Evolutionary conservation across 495 filamentous ascomycete species (phyloP).

Genomic region (Monascus purpureus): DNA sequence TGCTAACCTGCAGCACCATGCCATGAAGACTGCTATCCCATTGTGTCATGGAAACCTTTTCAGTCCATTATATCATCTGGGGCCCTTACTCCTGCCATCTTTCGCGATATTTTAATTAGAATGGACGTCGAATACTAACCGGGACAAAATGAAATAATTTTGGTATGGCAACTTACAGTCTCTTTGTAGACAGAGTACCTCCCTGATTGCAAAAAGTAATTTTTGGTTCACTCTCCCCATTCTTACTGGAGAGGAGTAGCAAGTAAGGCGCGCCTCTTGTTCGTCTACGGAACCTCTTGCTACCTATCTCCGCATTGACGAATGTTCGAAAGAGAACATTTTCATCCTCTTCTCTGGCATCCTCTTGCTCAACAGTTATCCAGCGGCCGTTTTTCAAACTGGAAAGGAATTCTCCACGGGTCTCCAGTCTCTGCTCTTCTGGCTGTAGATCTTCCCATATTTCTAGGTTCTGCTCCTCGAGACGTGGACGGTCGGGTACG

Average conservation of each 20-base stretch:
- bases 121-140: too few relatives aligned
- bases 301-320: conserved; percentile 28
- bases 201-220: conserved; percentile 30
- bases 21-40: too few relatives aligned
- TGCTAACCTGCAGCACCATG: too few relatives aligned
- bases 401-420: conserved; percentile 7
- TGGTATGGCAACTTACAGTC: conserved; percentile 23
- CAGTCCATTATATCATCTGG: too few relatives aligned
- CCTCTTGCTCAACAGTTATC: conserved; percentile 23
- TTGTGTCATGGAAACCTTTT: too few relatives aligned
- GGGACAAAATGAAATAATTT: too few relatives aligned
- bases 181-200: conserved; percentile 25
- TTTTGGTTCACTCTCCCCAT: conserved; percentile 28
- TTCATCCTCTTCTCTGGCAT: conserved; percentile 26
- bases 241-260: conserved; percentile 22
- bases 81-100: too few relatives aligned
- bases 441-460: conserved; percentile 26
- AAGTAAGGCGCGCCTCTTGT: conserved; percentile 28
- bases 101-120: too few relatives aligned
- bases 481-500: conserved; percentile 12
- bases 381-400: conserved; percentile 18
- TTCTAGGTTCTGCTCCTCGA: conserved; percentile 16
- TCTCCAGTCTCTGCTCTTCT: conserved; percentile 13
- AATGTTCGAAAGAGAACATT: conserved; percentile 25
- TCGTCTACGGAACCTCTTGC: conserved; percentile 23